phyloP scores from a whole-genome alignment of 306 rosid genomes.

The Sechiopsis laciniata region DNA sequence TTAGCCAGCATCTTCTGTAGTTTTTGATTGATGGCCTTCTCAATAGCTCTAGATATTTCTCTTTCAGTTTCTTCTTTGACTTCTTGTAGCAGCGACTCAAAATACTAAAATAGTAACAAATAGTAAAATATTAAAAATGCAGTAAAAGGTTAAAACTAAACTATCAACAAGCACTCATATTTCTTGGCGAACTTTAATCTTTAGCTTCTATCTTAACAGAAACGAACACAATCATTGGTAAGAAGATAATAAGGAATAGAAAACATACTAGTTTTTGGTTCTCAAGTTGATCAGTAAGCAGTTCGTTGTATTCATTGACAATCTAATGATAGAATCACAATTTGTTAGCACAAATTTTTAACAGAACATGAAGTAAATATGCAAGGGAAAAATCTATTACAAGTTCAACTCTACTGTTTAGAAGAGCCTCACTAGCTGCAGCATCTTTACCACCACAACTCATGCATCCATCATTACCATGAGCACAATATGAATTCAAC shows the following conservation, averaged over 20 bases:
- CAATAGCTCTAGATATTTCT: constrained; percentile 58
- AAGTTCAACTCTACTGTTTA: constrained; percentile 88
- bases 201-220: not conserved
- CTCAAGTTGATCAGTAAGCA: constrained; percentile 87
- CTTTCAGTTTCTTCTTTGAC: constrained; percentile 75
- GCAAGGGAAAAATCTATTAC: constrained; percentile 43
- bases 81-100: constrained; percentile 79
- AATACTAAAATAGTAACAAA: constrained; percentile 53
- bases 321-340: constrained; percentile 46
- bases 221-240: not conserved
- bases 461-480: constrained; percentile 48
- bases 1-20: constrained; percentile 73
- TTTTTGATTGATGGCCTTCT: constrained; percentile 59
- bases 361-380: constrained; percentile 12
- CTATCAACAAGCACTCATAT: constrained; percentile 8
- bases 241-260: constrained; percentile 9
- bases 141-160: not conserved
- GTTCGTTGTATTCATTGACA: constrained; percentile 81
- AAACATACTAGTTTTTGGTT: constrained; percentile 71
- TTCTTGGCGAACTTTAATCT: not conserved
- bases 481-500: constrained; percentile 62
- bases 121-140: not conserved
- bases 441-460: constrained; percentile 65
- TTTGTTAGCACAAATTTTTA: constrained; percentile 22
- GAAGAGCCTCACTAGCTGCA: constrained; percentile 67